Base-by-base conservation (phyloP, 2,329 filamentous ascomycete species). In the Xylariaceae sp. region DNA sequence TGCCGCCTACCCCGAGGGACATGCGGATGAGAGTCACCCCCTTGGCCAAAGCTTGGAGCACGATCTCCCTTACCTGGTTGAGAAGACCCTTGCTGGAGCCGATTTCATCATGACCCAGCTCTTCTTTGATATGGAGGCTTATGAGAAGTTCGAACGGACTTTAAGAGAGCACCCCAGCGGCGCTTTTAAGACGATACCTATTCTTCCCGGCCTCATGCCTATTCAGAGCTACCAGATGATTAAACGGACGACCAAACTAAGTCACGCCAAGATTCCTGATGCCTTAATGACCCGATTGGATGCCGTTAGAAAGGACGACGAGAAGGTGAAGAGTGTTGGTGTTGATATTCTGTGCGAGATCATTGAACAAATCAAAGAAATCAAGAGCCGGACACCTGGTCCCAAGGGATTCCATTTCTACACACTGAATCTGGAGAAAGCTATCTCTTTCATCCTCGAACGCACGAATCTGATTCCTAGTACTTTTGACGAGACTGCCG, bases 41-140 rank as follows among this genome's bases (percentile, higher is more conserved):
- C 72, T 80, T 39, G 83, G 80, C 30, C 85, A 88, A 74, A 85
- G 81, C 65, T 70, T 87, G 44, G 90, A 95, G 69, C 83, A 89
- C 63, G 94, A 99, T 75, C 76, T 99, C 60, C 90, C 92, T 0
- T 96, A 89, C 69, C 80, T 99, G 56, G 84, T 96, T 9, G 92
- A 96, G 66, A 99, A 99, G 80, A 88, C 88, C 0, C 81, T 88
- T 67, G 94, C 94, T 2, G 94, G 94, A 1, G 94, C 92, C 54
- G 92, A 97, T 75, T 99, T 99, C 71, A 89, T 99, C 75, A 96
- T 99, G 90, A 97, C 94, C 0, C 94, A 99, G 74, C 81, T 99
- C 7, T 97, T 97, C 75, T 99, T 96, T 74, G 92, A 97, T 71
- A 82, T 92, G 23, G 81, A 89, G 2, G 90, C 90, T 15, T 99